Base-by-base conservation (phyloP, 495 filamentous ascomycete species). In the Xylaria castorea region DNA sequence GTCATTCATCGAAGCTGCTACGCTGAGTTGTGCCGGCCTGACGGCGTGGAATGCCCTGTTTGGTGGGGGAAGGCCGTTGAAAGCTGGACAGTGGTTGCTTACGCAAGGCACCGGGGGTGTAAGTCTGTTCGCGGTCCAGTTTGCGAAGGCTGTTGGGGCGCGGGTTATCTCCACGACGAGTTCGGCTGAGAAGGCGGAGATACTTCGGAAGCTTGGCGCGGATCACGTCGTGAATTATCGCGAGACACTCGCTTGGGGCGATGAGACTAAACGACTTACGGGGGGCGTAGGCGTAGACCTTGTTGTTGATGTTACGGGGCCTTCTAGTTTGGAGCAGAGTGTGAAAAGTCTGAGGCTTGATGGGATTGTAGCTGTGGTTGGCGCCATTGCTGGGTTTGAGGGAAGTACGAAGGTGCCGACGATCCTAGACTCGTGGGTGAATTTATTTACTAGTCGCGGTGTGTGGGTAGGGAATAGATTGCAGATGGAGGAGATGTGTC, bases 221-320 rank as follows among this genome's bases (percentile, higher is more conserved):
- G 85, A 87, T 64, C 81, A 81, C 55, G 82, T 85, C 34, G 72
- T 84, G 61, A 92, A 92, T 78, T 93, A 93, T 79, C 89, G 86
- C 71, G 85, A 81, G 11, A 84, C 87, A 42, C 76, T 83, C 0
- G 85, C 88, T 75, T 93, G 80, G 75, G 57, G 82, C 74, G 76
- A 77, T 9, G 81, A 83, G 75, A 25, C 51, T 30, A 55, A 55
- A 30, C 9, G 12, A 11, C 51, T 55, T 30, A 55, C 51, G 1
- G 51, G 51, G 12, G 51, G 51, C 50, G n/a, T 55, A 4, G 51
- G 51, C 1, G 51, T 30, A 11, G 51, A 55, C 4, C 51, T 55
- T 55, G 51, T 55, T 6, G 25, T 55, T 12, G 51, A 55, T 55
- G 12, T 30, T 12, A 55, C 51, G 25, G 51, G 51, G 51, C 51